phyloP scores from a whole-genome alignment of 2,329 filamentous ascomycete genomes.

The Cercospora sp. region DNA sequence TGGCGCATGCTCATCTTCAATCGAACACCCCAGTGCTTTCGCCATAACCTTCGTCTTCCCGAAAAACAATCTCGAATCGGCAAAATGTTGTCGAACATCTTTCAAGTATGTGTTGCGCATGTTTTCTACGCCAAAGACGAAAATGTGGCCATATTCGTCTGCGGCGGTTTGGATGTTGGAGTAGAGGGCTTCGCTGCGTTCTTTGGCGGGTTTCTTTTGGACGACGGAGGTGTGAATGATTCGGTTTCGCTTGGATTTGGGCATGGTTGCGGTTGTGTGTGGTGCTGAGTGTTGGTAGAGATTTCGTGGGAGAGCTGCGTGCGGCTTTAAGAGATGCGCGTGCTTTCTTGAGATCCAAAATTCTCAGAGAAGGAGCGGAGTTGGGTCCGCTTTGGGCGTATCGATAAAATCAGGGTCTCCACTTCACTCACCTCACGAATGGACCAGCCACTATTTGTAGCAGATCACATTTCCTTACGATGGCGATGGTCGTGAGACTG shows the following conservation, averaged over 20 bases:
- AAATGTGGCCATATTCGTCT: conserved; percentile 84
- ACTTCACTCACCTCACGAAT: background rate
- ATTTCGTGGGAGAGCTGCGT: background rate
- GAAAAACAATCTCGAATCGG: conserved; percentile 90
- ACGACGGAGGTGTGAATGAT: conserved; percentile 89
- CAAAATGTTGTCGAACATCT: conserved; percentile 79
- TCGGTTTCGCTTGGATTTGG: conserved; percentile 91
- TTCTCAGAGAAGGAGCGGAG: background rate
- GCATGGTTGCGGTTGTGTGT: conserved; percentile 62
- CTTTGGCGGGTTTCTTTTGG: conserved; percentile 83
- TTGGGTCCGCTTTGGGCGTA: background rate
- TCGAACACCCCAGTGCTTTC: conserved; percentile 79
- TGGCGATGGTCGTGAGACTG: too few species aligned
- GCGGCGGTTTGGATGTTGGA: conserved; percentile 82
- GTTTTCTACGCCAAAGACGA: conserved; percentile 92
- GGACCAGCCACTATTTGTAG: background rate
- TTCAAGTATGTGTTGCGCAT: conserved; percentile 98
- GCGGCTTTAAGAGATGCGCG: background rate
- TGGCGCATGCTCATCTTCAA: conserved; percentile 71
- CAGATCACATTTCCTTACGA: too few species aligned
- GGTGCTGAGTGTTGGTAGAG: background rate
- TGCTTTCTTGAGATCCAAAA: background rate
- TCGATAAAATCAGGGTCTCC: background rate
- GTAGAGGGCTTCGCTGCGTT: conserved; percentile 82
- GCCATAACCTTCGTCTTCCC: conserved; percentile 99